These are phyloP conservation scores for Groenewaldozyma auringiensis DNA, from an alignment of 1,139 yeast species.

Conservation along the genomic window DNA sequence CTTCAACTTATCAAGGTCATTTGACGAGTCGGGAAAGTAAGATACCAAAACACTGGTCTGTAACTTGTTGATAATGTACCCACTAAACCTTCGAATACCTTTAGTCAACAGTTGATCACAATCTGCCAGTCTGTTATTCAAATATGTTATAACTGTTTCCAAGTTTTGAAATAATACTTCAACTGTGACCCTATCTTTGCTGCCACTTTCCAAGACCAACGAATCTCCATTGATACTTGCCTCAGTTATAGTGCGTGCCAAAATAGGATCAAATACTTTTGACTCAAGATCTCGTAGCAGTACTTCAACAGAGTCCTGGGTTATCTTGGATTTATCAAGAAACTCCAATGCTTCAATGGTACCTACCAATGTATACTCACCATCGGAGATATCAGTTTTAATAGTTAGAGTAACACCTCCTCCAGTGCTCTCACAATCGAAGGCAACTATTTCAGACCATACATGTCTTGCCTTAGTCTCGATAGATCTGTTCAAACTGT, in stretches of 20 bases:
- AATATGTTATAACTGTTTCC: constrained; percentile 16
- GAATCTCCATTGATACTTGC: constrained; percentile 9
- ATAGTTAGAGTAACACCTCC: constrained; percentile 11
- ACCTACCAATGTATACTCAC: constrained; percentile 9
- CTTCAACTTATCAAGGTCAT: constrained; percentile 15
- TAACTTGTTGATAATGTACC: constrained; percentile 17
- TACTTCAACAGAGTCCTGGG: constrained; percentile 16
- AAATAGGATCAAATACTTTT: constrained; percentile 18
- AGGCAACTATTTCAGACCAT: constrained; percentile 19
- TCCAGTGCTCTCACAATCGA: constrained; percentile 5
- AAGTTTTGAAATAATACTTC: constrained; percentile 7
- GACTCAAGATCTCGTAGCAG: constrained; percentile 19
- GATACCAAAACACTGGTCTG: constrained; percentile 18
- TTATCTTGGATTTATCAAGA: constrained; percentile 12
- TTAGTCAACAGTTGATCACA: constrained; percentile 12
- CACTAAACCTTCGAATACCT: constrained; percentile 20
- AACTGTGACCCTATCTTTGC: neutral
- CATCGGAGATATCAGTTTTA: constrained; percentile 13
- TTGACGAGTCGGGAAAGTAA: constrained; percentile 20
- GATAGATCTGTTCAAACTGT: constrained; percentile 10
- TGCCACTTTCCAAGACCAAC: constrained; percentile 6
- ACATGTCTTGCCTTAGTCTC: constrained; percentile 13
- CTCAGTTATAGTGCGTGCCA: constrained; percentile 13
- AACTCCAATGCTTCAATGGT: constrained; percentile 18
- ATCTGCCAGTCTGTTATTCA: constrained; percentile 15